A percentile compares a stretch with the other conserved stretches of the same genome.
Evolutionary conservation across 495 filamentous ascomycete species (phyloP).

Genomic region (Cladorrhinum samala): DNA sequence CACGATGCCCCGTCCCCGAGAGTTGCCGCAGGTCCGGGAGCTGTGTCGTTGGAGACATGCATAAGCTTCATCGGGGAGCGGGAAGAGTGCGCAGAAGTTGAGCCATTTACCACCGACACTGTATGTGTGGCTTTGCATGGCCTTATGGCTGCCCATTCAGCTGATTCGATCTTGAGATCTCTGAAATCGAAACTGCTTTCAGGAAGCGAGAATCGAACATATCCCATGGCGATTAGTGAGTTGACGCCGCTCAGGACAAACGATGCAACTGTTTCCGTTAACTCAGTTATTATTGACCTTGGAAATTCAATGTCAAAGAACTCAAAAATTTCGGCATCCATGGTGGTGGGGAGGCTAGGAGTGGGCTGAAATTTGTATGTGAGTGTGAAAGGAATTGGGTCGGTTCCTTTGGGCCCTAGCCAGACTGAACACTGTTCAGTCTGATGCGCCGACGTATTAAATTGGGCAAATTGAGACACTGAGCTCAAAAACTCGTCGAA

Average conservation of each 20-base stretch:
- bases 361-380: too few relatives aligned
- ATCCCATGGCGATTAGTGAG: neutral
- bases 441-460: too few relatives aligned
- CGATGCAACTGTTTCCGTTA: neutral
- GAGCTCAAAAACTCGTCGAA: neutral
- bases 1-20: neutral
- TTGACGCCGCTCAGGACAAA: neutral
- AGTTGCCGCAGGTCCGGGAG: too few relatives aligned
- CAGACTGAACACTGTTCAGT: too few relatives aligned
- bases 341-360: too few relatives aligned
- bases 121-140: neutral
- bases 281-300: too few relatives aligned
- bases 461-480: too few relatives aligned
- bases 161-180: neutral
- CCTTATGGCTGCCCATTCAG: neutral
- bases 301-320: too few relatives aligned
- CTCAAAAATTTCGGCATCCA: too few relatives aligned
- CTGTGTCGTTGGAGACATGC: neutral
- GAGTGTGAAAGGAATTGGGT: too few relatives aligned
- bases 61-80: neutral
- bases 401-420: too few relatives aligned
- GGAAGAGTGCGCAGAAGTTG: too few relatives aligned
- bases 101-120: neutral
- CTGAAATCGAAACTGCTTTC: neutral
- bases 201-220: neutral